Evolutionary conservation across 2,329 filamentous ascomycete species (phyloP), one percentile per base, ranked within the genome.

Genomic region (Nemania sp.): DNA sequence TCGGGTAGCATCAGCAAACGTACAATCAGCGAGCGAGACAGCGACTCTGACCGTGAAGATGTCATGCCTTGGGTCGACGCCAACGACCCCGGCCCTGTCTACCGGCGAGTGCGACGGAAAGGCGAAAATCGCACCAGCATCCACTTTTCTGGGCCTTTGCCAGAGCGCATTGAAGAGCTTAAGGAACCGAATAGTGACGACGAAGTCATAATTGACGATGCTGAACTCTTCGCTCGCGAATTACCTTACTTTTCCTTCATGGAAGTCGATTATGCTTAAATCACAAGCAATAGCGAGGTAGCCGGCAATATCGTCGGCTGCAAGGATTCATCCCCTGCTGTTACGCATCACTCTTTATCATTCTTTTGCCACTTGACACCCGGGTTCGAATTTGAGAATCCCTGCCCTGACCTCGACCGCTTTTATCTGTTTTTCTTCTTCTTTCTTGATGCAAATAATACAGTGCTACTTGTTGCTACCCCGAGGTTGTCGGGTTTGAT

Each of bases 1-100:
- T 69, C 66, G 6, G 68, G 68, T 43, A 69, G 67, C 49, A 67
- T 70, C 39, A 69, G 68, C 64, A 71, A 71, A 57, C 68, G 69
- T 19, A 71, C 69, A 23, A 61, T 70, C 41, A 71, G 69, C 61
- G 69, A 71, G 57, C 61, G 68, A 28, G 69, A 63, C 54, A 70
- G 68, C 36, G 68, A 70, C 49, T 68, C 66, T 6, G 69, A 71
- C 51, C 60, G 57, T 34, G 69, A 71, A 41, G 69, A 71, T 40
- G 43, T 70, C 4, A 45, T 66, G 33, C 66, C 68, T 7, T 69
- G 64, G 44, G 61, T 61, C 26, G 64, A 68, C 7, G 59, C 54
- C 17, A 61, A 61, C 24, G 59, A 68, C 17, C 39, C 60, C 2
- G 62, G 61, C 2, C 54, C 59, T 9, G 46, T 28, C 20, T 56